Base-by-base conservation (phyloP, 371 early-diverging fungal species). In the Paraphysoderma sedebokerense region DNA sequence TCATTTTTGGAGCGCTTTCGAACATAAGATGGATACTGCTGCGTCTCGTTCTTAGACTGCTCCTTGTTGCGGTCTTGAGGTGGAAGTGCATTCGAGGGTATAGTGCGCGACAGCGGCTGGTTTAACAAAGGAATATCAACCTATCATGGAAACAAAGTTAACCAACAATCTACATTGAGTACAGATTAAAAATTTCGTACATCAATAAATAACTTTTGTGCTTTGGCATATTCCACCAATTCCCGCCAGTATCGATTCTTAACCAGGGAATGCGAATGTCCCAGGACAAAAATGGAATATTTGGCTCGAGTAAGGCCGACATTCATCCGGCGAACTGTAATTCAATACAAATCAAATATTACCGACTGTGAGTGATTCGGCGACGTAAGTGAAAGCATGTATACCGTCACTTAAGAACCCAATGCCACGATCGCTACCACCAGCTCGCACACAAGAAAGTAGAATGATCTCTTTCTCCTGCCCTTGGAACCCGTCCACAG, bases 401-500 rank as follows among this genome's bases (percentile, higher is more conserved):
- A 61, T 48, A 15, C 69, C 66, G 62, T 99, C 98, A 11, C 78
- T 66, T 51, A 96, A 63, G 60, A 98, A 98, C 23, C 99, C 98
- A 38, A 97, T 82, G 9, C 83, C 75, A 3, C 68, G 60, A 11
- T 55, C 63, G 58, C 49, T 44, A 29, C 38, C 8, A 17, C 19
- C 15, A 1, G 92, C 86, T 34, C 98, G 76, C 9, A 98, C 99
- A 50, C 90, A 87, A 0, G 92, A 90, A 45, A 96, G 83, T 39
- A 96, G 81, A 37, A 96, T 85, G 28, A 93, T 82, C 27, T 92
- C 96, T 60, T 88, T 90, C 54, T 98, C 99, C 63, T 96, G 95
- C 11, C 99, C 99, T 67, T 98, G 98, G 60, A 96, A 98, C n/a
- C 96, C 92, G 60, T 98, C 98, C 41, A 87, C 79, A 0, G 98